Base-by-base conservation (phyloP, 331 rosid species). In the Acacia concinna region DNA sequence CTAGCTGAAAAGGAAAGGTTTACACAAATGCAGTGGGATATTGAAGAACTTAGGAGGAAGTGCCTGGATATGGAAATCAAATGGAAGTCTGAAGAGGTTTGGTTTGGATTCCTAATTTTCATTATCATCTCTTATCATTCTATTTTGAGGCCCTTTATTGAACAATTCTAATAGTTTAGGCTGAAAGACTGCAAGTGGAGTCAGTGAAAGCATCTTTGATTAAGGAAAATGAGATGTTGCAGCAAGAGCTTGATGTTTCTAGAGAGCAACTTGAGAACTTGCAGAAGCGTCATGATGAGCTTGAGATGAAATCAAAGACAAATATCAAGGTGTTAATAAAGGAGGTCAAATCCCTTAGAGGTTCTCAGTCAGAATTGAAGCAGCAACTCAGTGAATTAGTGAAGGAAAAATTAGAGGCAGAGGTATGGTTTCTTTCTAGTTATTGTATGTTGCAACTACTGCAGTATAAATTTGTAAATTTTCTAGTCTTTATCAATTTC, bases 1-100 rank as follows among this genome's bases (percentile, higher is more conserved):
- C 85, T 89, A 68, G 83, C 84, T 10, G 97, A 89, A 89, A 89
- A 77, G 87, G 97, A 92, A 78, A 91, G 87, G 66, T 83, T 90
- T 82, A 89, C 94, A 28, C 97, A 92, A 77, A 92, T 91, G 95
- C 97, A 92, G 84, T 91, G 97, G 97, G 97, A 91, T 81, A 82
- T 92, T 84, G 92, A 89, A 85, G 93, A 94, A 80, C 89, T 88
- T 78, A 83, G 90, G 68, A 86, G 94, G 76, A 86, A 87, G 74
- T 89, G 93, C 86, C 79, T 92, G 82, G 92, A 91, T 80, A 57
- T 88, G 89, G 97, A 94, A 81, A 63, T 80, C 71, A 88, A 86
- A 80, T 76, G 88, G 84, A 86, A 86, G 83, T 73, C 83, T 32
- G 98, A 89, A 89, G 86, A 89, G 97, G 98, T 89, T 68, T 76